phyloP scores from a whole-genome alignment of 495 filamentous ascomycete genomes.

The Peziza echinospora region DNA sequence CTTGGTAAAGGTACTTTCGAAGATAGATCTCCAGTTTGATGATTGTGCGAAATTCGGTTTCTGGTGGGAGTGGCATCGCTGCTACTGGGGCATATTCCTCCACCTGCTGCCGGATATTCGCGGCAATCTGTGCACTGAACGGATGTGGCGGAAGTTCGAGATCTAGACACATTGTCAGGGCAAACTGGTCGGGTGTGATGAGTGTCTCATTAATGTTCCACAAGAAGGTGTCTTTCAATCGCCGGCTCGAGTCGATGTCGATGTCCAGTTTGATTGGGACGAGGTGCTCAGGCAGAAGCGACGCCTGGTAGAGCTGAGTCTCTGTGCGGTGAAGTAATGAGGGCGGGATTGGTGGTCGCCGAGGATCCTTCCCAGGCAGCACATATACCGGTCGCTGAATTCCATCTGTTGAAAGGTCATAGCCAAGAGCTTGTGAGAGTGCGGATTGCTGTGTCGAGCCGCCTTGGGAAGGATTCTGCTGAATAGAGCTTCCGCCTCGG shows the following conservation, averaged over 20 bases:
- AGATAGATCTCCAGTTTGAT: constrained; percentile 82
- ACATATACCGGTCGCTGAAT: constrained; percentile 64
- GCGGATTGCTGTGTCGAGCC: constrained; percentile 1
- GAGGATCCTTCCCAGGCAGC: neutral
- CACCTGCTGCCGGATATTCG: constrained; percentile 79
- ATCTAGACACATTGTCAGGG: constrained; percentile 72
- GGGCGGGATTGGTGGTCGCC: neutral
- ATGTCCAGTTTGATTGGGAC: constrained; percentile 95
- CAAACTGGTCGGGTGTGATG: constrained; percentile 88
- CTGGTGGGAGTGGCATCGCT: constrained; percentile 47
- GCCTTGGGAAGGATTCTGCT: neutral
- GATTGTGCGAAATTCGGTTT: constrained; percentile 29
- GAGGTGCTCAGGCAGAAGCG: constrained; percentile 63
- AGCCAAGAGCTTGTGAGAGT: constrained; percentile 2
- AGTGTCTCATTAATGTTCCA: constrained; percentile 96
- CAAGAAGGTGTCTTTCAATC: constrained; percentile 79
- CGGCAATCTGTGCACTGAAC: constrained; percentile 54
- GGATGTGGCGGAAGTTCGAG: constrained; percentile 65
- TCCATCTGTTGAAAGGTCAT: constrained; percentile 26
- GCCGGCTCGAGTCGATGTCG: constrained; percentile 48
- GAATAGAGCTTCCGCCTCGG: constrained; percentile 2
- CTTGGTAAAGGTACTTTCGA: constrained; percentile 75
- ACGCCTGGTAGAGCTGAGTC: constrained; percentile 60
- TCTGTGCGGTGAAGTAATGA: constrained; percentile 29
- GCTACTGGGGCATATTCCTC: constrained; percentile 94